phyloP scores from a whole-genome alignment of 306 rosid species.

The Cucumis hystrix region DNA sequence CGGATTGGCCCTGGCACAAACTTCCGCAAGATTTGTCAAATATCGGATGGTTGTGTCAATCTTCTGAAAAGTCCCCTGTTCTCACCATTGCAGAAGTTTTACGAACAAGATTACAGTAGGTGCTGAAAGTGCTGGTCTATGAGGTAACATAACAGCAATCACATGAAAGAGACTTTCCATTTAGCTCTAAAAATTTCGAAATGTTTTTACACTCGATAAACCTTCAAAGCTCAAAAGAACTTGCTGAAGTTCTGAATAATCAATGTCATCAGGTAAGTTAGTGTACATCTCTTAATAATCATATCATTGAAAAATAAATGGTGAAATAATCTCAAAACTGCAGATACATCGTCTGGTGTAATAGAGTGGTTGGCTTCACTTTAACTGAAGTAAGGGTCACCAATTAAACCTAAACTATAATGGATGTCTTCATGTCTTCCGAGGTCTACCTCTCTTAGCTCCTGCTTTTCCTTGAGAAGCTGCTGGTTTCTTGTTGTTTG shows the following conservation, averaged over 20 bases:
- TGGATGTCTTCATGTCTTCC: slow-evolving; percentile 31
- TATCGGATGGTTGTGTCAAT: not conserved
- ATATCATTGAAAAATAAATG: not conserved
- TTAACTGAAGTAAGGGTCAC: slow-evolving; percentile 46
- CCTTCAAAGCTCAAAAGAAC: not conserved
- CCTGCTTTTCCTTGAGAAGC: slow-evolving; percentile 32
- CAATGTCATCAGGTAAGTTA: not conserved
- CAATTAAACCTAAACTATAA: not conserved
- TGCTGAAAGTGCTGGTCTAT: not conserved
- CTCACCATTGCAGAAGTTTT: not conserved
- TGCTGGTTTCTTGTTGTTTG: slow-evolving; percentile 31
- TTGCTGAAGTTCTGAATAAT: not conserved
- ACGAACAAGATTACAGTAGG: not conserved
- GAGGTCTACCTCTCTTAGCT: slow-evolving; percentile 76
- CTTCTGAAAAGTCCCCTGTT: not conserved
- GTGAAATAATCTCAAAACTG: slow-evolving; percentile 6
- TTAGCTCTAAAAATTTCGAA: not conserved
- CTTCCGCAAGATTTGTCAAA: not conserved
- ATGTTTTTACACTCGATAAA: slow-evolving; percentile 10
- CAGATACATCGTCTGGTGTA: slow-evolving; percentile 23
- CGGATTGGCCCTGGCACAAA: slow-evolving; percentile 9
- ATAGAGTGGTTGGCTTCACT: slow-evolving; percentile 22
- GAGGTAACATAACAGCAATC: not conserved
- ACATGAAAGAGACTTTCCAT: not conserved
- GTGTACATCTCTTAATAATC: not conserved